Percentiles rank a stretch among this genome's conserved stretches.
Evolutionary conservation across 805 yeast species (phyloP).

Genomic region (Candida palmyrensis): DNA sequence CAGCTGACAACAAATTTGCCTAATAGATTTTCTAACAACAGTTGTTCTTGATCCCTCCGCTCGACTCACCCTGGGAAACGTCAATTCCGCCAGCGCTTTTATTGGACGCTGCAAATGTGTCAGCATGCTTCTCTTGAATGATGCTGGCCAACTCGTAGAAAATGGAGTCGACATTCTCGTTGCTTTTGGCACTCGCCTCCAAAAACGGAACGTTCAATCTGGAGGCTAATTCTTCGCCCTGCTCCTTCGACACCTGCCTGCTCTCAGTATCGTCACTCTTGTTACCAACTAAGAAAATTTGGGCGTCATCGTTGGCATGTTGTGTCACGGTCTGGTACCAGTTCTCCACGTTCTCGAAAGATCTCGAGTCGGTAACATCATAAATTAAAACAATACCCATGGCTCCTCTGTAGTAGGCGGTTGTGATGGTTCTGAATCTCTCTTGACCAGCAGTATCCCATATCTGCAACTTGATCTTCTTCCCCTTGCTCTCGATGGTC

Average conservation of each 20-base stretch:
- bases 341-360: conserved; percentile 86
- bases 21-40: too few relatives aligned
- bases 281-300: conserved; percentile 90
- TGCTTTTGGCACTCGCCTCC: conserved; percentile 95
- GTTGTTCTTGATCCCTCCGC: conserved; percentile 23
- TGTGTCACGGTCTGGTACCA: conserved; percentile 96
- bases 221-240: conserved; percentile 84
- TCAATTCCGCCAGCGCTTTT: conserved; percentile 27
- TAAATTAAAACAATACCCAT: conserved; percentile 82
- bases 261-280: conserved; percentile 87
- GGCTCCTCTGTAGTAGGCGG: conserved; percentile 89
- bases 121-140: conserved; percentile 73
- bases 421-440: conserved; percentile 92
- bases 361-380: conserved; percentile 84
- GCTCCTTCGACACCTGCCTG: conserved; percentile 83
- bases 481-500: conserved; percentile 91
- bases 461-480: conserved; percentile 93
- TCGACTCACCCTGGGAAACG: conserved; percentile 27
- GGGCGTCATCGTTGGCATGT: conserved; percentile 95
- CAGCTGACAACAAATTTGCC: too few relatives aligned
- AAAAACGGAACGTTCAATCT: conserved; percentile 86
- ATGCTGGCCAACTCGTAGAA: conserved; percentile 84
- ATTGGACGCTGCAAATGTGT: conserved; percentile 23
- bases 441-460: conserved; percentile 99
- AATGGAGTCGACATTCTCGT: conserved; percentile 85